Base-by-base conservation (phyloP, 148 eudicot genomes). In the Vaccinium macrocarpon region DNA sequence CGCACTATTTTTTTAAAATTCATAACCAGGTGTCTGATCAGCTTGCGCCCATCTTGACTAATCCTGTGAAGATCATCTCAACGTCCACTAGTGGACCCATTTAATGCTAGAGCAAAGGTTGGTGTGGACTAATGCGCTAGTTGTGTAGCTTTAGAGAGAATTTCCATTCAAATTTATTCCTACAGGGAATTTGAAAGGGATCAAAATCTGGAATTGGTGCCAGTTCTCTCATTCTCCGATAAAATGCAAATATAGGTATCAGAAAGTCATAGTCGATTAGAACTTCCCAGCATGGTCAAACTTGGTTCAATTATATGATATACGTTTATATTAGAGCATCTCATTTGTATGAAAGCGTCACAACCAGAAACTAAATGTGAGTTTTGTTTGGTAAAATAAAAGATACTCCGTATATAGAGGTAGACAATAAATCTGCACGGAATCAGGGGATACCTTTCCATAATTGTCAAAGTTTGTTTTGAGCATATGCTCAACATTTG, bases 401-500 rank as follows among this genome's bases (percentile, higher is more conserved):
- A 1, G 27, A 0, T 21, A 59, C n/a, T n/a, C n/a, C n/a, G n/a
- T 1, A 23, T n/a, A 23, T 4, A 64, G 13, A 32, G 1, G 10
- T 8, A 12, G 11, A 64, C 32, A 23, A n/a, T 62, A 3, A 14
- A 64, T 61, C 57, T 53, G 15, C 59, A 55, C 19, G 23, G 8
- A 21, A 52, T 50, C 68, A 32, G 32, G 46, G 6, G 53, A 80
- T 86, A 92, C 95, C 93, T 92, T 91, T 87, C 92, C 93, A 84
- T 84, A 93, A n/a, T 91, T 93, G 19, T 86, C 86, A 81, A 93
- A 91, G 82, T 93, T 89, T 78, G 91, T 86, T 85, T 93, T 91
- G 89, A 93, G 95, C 42, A 93, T 89, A 76, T 90, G 84, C 87
- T 93, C 93, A 59, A 91, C 92, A 83, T 90, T 91, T 29, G 88